Conservation (phyloP, 2,329 filamentous ascomycete genomes). For the Fulvia fulva region DNA sequence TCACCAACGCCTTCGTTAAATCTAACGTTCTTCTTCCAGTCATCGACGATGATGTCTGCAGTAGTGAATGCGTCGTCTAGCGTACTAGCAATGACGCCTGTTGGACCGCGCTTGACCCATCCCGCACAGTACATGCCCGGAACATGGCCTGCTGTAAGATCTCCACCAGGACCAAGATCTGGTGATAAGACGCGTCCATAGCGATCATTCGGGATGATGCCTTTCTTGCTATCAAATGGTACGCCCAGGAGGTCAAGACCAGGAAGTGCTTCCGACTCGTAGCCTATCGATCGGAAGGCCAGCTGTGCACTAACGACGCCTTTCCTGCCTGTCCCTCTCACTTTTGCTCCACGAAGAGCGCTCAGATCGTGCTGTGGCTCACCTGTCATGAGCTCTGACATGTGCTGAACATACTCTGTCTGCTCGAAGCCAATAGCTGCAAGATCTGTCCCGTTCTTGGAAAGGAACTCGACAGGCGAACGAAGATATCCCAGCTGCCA, state of each 20-base stretch:
- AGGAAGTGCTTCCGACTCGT: conserved; percentile 73
- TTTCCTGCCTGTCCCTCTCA: conserved; percentile 31
- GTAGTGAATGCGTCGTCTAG: conserved; percentile 93
- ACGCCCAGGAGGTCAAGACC: conserved; percentile 72
- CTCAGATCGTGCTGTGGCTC: conserved; percentile 29
- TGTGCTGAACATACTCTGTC: conserved; percentile 31
- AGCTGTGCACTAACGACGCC: conserved; percentile 58
- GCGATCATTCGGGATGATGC: conserved; percentile 78
- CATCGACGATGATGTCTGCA: conserved; percentile 75
- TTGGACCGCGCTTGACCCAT: conserved; percentile 94
- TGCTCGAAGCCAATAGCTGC: conserved; percentile 65
- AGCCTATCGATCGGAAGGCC: conserved; percentile 92
- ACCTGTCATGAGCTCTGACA: conserved; percentile 20
- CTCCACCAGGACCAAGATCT: conserved; percentile 36
- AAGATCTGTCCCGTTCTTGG: conserved; percentile 49
- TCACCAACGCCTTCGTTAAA: conserved; percentile 42
- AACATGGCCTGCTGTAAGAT: conserved; percentile 48
- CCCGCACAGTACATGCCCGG: conserved; percentile 87
- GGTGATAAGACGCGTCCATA: conserved; percentile 64
- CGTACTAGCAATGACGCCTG: conserved; percentile 90
- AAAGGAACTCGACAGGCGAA: conserved; percentile 67
- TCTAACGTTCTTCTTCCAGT: conserved; percentile 57
- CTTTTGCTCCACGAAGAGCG: conserved; percentile 26
- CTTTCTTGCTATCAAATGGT: conserved; percentile 69
- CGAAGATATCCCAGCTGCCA: conserved; percentile 86